Percentiles rank a stretch among this genome's conserved stretches.
phyloP scores from a whole-genome alignment of 164 flowering plant species.

The Magnolia officinalis region DNA sequence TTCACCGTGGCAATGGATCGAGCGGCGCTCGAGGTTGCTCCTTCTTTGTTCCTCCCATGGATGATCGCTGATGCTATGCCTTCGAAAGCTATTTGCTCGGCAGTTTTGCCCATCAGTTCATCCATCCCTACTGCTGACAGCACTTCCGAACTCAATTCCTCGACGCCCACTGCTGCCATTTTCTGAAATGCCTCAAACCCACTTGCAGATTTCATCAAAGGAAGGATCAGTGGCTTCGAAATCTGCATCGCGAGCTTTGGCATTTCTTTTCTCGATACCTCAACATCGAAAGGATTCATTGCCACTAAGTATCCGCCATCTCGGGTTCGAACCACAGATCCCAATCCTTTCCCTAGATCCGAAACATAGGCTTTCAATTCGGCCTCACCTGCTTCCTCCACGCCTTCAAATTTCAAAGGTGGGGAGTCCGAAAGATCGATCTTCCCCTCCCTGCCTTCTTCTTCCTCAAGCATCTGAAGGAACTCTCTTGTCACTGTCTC shows the following conservation, averaged over 20 bases:
- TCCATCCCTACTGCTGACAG: conserved; percentile 65
- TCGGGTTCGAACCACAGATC: conserved; percentile 83
- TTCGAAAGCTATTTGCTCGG: conserved; percentile 91
- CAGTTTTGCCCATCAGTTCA: conserved; percentile 79
- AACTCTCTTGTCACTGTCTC: conserved; percentile 86
- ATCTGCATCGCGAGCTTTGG: conserved; percentile 93
- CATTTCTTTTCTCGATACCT: conserved; percentile 54
- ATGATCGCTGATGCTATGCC: conserved; percentile 91
- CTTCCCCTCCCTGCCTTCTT: conserved; percentile 31
- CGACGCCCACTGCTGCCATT: conserved; percentile 62
- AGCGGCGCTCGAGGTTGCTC: conserved; percentile 90
- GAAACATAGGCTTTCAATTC: conserved; percentile 51
- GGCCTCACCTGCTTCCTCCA: conserved; percentile 27
- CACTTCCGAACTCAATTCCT: conserved; percentile 53
- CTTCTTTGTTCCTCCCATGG: conserved; percentile 80
- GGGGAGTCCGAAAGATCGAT: conserved; percentile 22
- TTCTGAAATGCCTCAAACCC: conserved; percentile 74
- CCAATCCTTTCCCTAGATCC: conserved; percentile 84
- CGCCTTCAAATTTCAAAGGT: conserved; percentile 25
- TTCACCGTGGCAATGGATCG: conserved; percentile 64
- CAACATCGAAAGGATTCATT: conserved; percentile 58
- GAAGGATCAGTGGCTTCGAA: conserved; percentile 63
- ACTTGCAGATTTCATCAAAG: conserved; percentile 26
- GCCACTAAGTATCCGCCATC: conserved; percentile 85
- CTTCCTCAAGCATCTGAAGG: conserved; percentile 82